Conservation (phyloP, 2,329 filamentous ascomycete genomes). For the Ambrosiella xylebori region DNA sequence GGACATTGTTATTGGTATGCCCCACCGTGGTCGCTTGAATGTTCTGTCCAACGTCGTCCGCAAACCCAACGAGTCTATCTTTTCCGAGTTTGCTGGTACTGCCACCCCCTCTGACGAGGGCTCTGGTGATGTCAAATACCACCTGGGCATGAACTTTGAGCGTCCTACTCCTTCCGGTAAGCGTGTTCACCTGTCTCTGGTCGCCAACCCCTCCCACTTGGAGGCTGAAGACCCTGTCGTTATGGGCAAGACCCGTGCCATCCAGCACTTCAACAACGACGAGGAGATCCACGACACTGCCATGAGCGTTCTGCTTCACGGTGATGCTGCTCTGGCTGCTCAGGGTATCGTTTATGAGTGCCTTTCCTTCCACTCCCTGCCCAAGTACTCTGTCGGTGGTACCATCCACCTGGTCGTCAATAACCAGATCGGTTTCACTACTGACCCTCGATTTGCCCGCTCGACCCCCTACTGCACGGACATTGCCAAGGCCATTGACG, state of each 20-base stretch:
- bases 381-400: conserved; percentile 90
- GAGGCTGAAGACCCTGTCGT: conserved; percentile 98
- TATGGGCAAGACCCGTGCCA: conserved; percentile 89
- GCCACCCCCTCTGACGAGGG: conserved; percentile 82
- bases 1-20: conserved; percentile 99
- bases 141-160: conserved; percentile 99
- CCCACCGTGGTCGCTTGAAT: conserved; percentile 94
- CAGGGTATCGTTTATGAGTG: conserved; percentile 98
- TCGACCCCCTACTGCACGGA: conserved; percentile 98
- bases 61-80: conserved; percentile 99
- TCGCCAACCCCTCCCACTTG: conserved; percentile 95
- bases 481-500: conserved; percentile 96
- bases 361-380: conserved; percentile 89
- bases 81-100: conserved; percentile 90
- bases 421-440: conserved; percentile 99
- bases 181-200: conserved; percentile 95
- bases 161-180: conserved; percentile 94
- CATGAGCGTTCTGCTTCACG: conserved; percentile 91
- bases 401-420: conserved; percentile 96
- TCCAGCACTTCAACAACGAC: conserved; percentile 97
- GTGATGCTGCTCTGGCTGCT: conserved; percentile 89
- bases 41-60: conserved; percentile 96
- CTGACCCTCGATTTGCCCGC: conserved; percentile 88
- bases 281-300: conserved; percentile 76
- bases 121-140: conserved; percentile 97